Percentiles rank a stretch among this genome's conserved stretches.
phyloP scores from a whole-genome alignment of 305 asterid genomes.

The Fraxinus angustifolia region DNA sequence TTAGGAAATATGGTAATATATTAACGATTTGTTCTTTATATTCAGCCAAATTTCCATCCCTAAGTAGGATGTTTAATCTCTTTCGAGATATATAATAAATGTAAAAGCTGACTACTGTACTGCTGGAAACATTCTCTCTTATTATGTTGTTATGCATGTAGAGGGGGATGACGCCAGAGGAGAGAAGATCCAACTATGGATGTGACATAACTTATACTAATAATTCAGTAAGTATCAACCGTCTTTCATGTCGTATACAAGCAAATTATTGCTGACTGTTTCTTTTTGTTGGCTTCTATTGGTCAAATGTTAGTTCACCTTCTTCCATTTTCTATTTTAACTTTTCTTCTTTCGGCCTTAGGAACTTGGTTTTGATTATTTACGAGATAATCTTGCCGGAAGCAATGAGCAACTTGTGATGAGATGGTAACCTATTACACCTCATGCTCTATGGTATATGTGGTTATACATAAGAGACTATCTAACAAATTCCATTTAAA shows the following conservation, averaged over 20 bases:
- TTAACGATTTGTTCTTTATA: neutral
- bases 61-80: constrained; percentile 7
- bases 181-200: constrained; percentile 71
- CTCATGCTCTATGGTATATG: constrained; percentile 16
- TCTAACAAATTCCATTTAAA: constrained; percentile 23
- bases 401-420: constrained; percentile 78
- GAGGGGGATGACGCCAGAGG: constrained; percentile 73
- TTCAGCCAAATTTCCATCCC: neutral
- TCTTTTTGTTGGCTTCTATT: constrained; percentile 4
- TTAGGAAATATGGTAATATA: neutral
- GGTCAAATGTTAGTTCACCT: constrained; percentile 7
- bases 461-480: constrained; percentile 6
- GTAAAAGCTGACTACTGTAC: constrained; percentile 14
- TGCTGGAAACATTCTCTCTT: constrained; percentile 12
- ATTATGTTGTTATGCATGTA: constrained; percentile 34
- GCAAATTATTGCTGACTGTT: constrained; percentile 9
- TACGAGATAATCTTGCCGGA: constrained; percentile 87
- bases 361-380: constrained; percentile 99
- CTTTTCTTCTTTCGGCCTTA: constrained; percentile 30
- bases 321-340: constrained; percentile 15
- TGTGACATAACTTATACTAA: constrained; percentile 97
- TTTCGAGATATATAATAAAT: neutral
- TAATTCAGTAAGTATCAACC: constrained; percentile 60
- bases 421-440: constrained; percentile 67
- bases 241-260: neutral